Evolutionary conservation across 768 basidiomycete species (phyloP).

Genomic region (Trametes elegans): DNA sequence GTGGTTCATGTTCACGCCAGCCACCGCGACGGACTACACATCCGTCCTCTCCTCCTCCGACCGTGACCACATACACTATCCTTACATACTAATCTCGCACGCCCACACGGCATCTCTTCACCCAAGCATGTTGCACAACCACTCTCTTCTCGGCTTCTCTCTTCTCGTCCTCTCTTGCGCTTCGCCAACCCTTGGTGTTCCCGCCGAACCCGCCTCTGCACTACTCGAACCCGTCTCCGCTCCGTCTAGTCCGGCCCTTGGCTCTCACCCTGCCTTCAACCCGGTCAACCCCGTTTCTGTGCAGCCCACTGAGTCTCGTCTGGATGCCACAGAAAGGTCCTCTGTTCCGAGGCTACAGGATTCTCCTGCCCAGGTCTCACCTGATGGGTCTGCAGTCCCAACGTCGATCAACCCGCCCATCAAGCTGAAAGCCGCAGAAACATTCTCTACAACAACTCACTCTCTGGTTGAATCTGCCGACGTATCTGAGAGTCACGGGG

Average conservation of each 20-base stretch:
- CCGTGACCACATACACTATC: not conserved
- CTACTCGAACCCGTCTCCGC: not conserved
- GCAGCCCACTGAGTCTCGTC: not conserved
- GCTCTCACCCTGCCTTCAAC: not conserved
- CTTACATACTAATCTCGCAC: not conserved
- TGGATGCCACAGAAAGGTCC: not conserved
- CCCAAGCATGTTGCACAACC: constrained; percentile 8
- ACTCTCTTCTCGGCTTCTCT: constrained; percentile 17
- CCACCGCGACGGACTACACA: too few species aligned
- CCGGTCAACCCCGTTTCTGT: not conserved
- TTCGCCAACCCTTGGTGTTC: constrained; percentile 11
- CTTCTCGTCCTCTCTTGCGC: constrained; percentile 19
- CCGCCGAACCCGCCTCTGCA: not conserved
- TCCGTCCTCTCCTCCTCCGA: not conserved
- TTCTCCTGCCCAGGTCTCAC: too few species aligned
- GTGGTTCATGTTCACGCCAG: too few species aligned
- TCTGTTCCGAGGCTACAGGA: too few species aligned
- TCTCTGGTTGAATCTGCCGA: too few species aligned
- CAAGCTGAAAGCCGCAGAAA: too few species aligned
- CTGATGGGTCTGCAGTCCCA: too few species aligned
- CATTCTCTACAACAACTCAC: too few species aligned
- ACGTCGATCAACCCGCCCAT: too few species aligned
- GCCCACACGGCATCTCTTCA: constrained; percentile 23
- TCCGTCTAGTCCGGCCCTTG: constrained; percentile 4
- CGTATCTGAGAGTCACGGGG: too few species aligned